phyloP scores from a whole-genome alignment of 1,139 yeast species.

The Kodamaea ohmeri region DNA sequence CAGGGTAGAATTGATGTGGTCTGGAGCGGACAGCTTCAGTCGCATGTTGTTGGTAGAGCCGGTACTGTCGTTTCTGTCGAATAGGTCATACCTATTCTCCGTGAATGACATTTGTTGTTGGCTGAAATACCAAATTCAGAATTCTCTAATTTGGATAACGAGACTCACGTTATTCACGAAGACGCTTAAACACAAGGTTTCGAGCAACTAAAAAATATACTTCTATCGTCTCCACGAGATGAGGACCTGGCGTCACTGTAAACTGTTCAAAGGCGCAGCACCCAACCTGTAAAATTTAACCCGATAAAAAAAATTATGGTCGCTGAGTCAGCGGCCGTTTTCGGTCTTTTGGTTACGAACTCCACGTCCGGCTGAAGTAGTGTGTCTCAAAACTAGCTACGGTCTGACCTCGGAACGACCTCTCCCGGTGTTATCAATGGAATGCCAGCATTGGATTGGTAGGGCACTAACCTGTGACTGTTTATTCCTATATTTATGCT shows the following conservation, averaged over 20 bases:
- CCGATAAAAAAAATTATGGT: neutral
- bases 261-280: slow-evolving; percentile 4
- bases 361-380: neutral
- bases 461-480: too few species aligned
- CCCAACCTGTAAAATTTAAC: slow-evolving; percentile 1
- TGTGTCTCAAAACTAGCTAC: too few species aligned
- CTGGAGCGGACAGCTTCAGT: neutral
- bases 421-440: too few species aligned
- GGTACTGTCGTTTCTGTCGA: neutral
- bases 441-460: too few species aligned
- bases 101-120: slow-evolving; percentile 2
- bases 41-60: neutral
- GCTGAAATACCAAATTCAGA: neutral
- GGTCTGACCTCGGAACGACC: neutral
- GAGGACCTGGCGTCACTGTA: slow-evolving; percentile 1
- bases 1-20: too few species aligned
- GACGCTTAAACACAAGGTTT: slow-evolving; percentile 1
- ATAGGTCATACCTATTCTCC: slow-evolving; percentile 1
- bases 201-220: neutral
- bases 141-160: neutral
- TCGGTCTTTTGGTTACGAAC: neutral
- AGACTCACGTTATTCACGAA: neutral
- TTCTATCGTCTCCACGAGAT: neutral
- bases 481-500: too few species aligned
- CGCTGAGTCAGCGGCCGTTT: neutral